These are phyloP conservation scores for Chalciporus piperatoides DNA, from an alignment of 1,284 basidiomycete genomes.

Conservation along the genomic window DNA sequence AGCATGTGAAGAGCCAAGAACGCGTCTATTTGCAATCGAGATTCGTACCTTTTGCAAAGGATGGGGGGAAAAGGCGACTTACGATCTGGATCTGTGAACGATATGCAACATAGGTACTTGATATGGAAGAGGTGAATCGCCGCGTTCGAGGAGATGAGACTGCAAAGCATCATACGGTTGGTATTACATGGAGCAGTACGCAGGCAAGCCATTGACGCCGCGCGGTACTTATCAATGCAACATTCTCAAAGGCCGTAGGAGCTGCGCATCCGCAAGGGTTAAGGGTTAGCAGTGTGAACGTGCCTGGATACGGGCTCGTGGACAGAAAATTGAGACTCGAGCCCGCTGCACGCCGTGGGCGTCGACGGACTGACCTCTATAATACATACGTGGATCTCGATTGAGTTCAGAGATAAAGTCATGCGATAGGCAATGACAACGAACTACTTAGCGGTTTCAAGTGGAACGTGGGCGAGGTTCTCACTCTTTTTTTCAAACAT, in stretches of 20 bases:
- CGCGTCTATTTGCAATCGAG: conserved; percentile 2
- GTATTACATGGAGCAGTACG: too few relatives aligned
- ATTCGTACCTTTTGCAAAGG: conserved; percentile 13
- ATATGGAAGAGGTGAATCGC: background rate
- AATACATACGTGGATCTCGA: too few relatives aligned
- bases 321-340: background rate
- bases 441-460: background rate
- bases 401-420: too few relatives aligned
- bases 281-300: background rate
- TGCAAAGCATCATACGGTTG: background rate
- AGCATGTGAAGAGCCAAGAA: background rate
- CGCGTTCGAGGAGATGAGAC: too few relatives aligned
- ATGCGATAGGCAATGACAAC: too few relatives aligned
- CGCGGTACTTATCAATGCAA: background rate
- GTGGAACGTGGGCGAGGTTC: too few relatives aligned
- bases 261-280: too few relatives aligned
- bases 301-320: background rate
- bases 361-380: too few relatives aligned
- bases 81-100: too few relatives aligned
- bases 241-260: too few relatives aligned
- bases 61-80: background rate
- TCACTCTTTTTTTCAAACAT: background rate
- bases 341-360: too few relatives aligned
- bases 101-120: background rate
- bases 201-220: background rate